Evolutionary conservation across 2,329 filamentous ascomycete species (phyloP).

Genomic region (Metarhizium brunneum): DNA sequence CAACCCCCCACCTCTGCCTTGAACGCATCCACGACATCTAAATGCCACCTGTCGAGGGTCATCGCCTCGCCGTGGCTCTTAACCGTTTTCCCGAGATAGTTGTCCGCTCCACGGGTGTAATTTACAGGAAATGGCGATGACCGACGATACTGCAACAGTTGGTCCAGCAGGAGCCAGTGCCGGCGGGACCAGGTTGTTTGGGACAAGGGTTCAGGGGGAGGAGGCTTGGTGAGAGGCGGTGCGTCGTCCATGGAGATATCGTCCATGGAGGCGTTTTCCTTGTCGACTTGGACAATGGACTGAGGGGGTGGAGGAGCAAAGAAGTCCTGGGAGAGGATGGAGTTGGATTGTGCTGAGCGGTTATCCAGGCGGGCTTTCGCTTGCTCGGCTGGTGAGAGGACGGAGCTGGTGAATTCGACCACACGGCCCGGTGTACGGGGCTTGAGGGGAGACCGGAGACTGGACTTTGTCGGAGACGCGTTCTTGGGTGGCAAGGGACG

Average conservation of each 20-base stretch:
- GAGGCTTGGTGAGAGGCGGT: conserved; percentile 10
- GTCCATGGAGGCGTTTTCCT: conserved; percentile 22
- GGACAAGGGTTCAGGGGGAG: conserved; percentile 22
- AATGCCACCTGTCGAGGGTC: conserved; percentile 44
- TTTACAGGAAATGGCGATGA: conserved; percentile 24
- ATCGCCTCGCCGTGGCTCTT: conserved; percentile 35
- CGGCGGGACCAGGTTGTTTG: conserved; percentile 36
- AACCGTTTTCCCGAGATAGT: conserved; percentile 40
- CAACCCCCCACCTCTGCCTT: conserved; percentile 36
- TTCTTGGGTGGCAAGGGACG: conserved; percentile 39
- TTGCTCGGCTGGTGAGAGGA: conserved; percentile 35
- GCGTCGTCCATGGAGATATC: conserved; percentile 19
- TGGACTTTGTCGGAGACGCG: conserved; percentile 48
- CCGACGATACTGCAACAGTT: conserved; percentile 39
- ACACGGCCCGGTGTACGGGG: conserved; percentile 48
- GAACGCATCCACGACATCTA: conserved; percentile 49
- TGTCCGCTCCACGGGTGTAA: conserved; percentile 19
- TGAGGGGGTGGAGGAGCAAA: not conserved
- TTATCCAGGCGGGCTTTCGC: conserved; percentile 23
- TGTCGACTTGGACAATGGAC: conserved; percentile 13
- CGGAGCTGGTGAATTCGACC: conserved; percentile 47
- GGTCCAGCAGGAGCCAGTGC: conserved; percentile 46
- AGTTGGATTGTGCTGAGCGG: conserved; percentile 18
- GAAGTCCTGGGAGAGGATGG: conserved; percentile 6
- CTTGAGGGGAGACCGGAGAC: conserved; percentile 47